These are phyloP conservation scores for Neckera pumila DNA, from an alignment of 225 moss, liverwort and hornwort species.

Conservation along the genomic window DNA sequence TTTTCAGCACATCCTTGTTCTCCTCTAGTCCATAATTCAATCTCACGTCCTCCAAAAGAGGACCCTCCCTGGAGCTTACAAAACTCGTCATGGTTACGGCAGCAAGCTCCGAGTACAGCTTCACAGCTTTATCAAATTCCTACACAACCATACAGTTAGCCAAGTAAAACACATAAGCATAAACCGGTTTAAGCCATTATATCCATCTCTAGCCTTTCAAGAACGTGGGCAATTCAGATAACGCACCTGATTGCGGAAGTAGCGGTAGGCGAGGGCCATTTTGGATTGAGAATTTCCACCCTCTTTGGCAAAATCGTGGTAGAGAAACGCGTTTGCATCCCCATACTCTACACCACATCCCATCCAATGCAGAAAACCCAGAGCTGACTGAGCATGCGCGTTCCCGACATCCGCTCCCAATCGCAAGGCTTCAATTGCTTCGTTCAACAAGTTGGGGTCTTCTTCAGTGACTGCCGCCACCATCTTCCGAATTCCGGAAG, in stretches of 20 bases:
- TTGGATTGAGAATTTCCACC: slow-evolving; percentile 89
- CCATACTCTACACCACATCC: slow-evolving; percentile 60
- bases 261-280: slow-evolving; percentile 93
- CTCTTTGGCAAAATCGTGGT: slow-evolving; percentile 78
- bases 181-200: background rate
- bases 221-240: background rate
- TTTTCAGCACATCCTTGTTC: slow-evolving; percentile 73
- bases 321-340: slow-evolving; percentile 58
- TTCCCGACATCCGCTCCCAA: slow-evolving; percentile 61
- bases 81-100: slow-evolving; percentile 91
- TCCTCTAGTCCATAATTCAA: slow-evolving; percentile 89
- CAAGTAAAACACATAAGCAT: background rate
- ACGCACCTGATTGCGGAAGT: slow-evolving; percentile 69
- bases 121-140: slow-evolving; percentile 71
- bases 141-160: slow-evolving; percentile 6
- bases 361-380: slow-evolving; percentile 77
- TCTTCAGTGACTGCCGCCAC: slow-evolving; percentile 57
- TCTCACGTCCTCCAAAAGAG: slow-evolving; percentile 65
- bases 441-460: slow-evolving; percentile 53
- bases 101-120: slow-evolving; percentile 89
- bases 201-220: background rate
- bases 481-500: slow-evolving; percentile 66
- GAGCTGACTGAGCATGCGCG: slow-evolving; percentile 84
- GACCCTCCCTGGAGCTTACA: slow-evolving; percentile 70
- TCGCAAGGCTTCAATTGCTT: slow-evolving; percentile 46